These are phyloP conservation scores for Puccinia polysora DNA, from an alignment of 1,284 basidiomycete species.

Conservation along the genomic window DNA sequence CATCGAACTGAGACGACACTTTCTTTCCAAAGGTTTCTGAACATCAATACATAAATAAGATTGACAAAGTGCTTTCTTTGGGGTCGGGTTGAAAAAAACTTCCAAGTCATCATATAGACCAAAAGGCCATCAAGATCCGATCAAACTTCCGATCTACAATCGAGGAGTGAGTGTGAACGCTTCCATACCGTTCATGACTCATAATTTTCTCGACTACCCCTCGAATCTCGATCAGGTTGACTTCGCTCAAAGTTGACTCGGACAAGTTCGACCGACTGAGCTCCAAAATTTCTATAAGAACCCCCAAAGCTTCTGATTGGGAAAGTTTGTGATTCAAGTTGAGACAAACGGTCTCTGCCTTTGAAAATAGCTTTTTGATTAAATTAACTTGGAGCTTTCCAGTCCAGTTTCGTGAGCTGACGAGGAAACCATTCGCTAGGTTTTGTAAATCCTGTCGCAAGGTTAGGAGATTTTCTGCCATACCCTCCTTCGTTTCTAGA, in stretches of 20 bases:
- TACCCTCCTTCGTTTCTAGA: not conserved
- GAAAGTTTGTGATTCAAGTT: not conserved
- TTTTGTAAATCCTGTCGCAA: not conserved
- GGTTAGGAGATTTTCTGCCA: not conserved
- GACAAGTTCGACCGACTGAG: not conserved
- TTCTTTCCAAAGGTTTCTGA: too few relatives aligned
- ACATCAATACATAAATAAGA: too few relatives aligned
- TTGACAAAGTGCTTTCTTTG: too few relatives aligned
- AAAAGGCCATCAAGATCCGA: slow-evolving; percentile 20
- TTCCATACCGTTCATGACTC: not conserved
- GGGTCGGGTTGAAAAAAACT: too few relatives aligned
- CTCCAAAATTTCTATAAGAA: slow-evolving; percentile 6
- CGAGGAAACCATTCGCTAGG: not conserved
- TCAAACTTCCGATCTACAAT: slow-evolving; percentile 10
- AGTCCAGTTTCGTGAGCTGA: not conserved
- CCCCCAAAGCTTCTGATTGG: not conserved
- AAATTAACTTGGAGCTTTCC: slow-evolving; percentile 9
- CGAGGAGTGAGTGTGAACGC: not conserved
- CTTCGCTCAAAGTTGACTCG: not conserved
- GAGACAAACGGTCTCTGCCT: not conserved
- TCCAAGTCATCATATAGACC: too few relatives aligned
- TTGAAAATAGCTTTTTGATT: not conserved
- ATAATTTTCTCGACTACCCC: not conserved
- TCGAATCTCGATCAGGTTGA: slow-evolving; percentile 4
- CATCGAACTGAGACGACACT: too few relatives aligned